phyloP scores from a whole-genome alignment of 2,329 filamentous ascomycete genomes.

The Talaromyces albobiverticillius region DNA sequence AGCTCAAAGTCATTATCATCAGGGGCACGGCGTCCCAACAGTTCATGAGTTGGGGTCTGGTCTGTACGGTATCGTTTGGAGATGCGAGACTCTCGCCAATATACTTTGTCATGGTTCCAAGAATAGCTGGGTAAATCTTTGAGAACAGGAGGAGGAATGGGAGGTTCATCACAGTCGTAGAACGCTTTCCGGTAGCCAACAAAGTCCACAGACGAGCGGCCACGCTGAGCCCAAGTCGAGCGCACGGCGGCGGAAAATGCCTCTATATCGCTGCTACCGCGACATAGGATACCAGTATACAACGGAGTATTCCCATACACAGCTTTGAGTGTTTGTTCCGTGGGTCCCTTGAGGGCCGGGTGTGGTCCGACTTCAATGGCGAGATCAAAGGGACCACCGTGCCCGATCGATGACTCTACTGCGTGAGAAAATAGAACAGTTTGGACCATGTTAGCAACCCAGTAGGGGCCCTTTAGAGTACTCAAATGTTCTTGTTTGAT shows the following conservation, averaged over 20 bases:
- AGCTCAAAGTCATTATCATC: conserved; percentile 22
- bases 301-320: no score
- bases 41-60: conserved; percentile 5
- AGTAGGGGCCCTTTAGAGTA: conserved; percentile 23
- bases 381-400: conserved; percentile 11
- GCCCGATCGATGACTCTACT: conserved; percentile 14
- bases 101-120: conserved; percentile 18
- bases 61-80: conserved; percentile 1
- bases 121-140: conserved; percentile 17
- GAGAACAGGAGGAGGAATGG: no score
- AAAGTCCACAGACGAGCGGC: no score
- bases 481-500: neutral
- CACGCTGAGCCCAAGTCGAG: no score
- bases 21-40: conserved; percentile 15
- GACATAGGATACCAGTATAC: no score
- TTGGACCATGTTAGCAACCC: conserved; percentile 32
- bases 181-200: no score
- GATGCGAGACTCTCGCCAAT: conserved; percentile 21
- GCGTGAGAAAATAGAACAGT: conserved; percentile 33
- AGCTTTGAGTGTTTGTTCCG: no score
- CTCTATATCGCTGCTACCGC: no score
- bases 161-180: no score
- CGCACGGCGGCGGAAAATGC: no score
- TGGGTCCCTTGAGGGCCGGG: no score
- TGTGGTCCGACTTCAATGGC: no score